These are phyloP conservation scores for Rhizoclosmatium sp. DNA, from an alignment of 192 early-diverging fungal species.

Conservation along the genomic window DNA sequence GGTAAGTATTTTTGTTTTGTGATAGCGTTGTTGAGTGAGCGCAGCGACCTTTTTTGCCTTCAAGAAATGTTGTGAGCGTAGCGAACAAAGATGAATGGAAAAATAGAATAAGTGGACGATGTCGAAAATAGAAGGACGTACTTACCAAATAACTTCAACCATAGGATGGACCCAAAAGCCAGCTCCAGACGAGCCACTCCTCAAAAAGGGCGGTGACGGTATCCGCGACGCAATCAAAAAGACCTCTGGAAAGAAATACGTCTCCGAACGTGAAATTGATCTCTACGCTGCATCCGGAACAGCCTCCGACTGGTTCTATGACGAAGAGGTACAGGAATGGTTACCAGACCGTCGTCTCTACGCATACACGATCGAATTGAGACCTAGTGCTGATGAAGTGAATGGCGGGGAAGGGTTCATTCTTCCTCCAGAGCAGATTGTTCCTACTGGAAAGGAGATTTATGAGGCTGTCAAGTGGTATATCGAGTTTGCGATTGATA, in stretches of 20 bases:
- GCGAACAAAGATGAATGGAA: too few species aligned
- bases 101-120: too few species aligned
- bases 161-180: slow-evolving; percentile 46
- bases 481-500: slow-evolving; percentile 29
- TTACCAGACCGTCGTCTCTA: slow-evolving; percentile 50
- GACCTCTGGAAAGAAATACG: slow-evolving; percentile 56
- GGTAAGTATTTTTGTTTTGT: slow-evolving; percentile 46
- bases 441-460: slow-evolving; percentile 57
- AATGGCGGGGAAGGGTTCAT: slow-evolving; percentile 58
- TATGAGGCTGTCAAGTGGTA: slow-evolving; percentile 27
- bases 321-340: slow-evolving; percentile 41
- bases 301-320: slow-evolving; percentile 65
- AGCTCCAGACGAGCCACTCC: slow-evolving; percentile 48
- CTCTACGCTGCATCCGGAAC: slow-evolving; percentile 65
- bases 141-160: neutral
- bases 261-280: slow-evolving; percentile 55
- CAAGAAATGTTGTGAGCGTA: too few species aligned
- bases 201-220: slow-evolving; percentile 56
- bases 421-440: slow-evolving; percentile 62
- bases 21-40: slow-evolving; percentile 5
- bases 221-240: slow-evolving; percentile 46
- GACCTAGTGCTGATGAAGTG: slow-evolving; percentile 50
- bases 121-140: too few species aligned
- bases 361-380: slow-evolving; percentile 65
- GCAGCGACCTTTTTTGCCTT: slow-evolving; percentile 38